Evolutionary conservation across 805 yeast species (phyloP).

Genomic region (Trichomonascus vanleenenianus): DNA sequence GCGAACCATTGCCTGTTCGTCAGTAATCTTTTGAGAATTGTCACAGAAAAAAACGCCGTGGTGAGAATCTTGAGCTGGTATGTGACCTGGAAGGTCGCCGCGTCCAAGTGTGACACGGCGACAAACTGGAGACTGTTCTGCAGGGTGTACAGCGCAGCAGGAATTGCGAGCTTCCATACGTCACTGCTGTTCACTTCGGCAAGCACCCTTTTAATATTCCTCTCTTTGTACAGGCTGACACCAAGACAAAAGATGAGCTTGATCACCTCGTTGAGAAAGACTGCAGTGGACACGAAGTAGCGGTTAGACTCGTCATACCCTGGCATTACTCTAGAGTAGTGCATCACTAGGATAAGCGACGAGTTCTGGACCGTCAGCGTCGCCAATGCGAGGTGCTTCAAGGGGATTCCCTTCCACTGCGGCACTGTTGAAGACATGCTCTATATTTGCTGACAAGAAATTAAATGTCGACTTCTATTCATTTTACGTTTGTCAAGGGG

Average conservation of each 20-base stretch:
- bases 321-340: slow-evolving; percentile 33
- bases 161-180: slow-evolving; percentile 33
- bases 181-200: slow-evolving; percentile 28
- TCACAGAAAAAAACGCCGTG: slow-evolving; percentile 34
- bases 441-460: background rate
- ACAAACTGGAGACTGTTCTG: slow-evolving; percentile 33
- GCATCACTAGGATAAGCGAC: slow-evolving; percentile 23
- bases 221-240: slow-evolving; percentile 7
- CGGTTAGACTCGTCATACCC: slow-evolving; percentile 22
- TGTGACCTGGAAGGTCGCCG: slow-evolving; percentile 35
- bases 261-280: slow-evolving; percentile 31
- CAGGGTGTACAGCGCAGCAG: slow-evolving; percentile 33
- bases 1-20: slow-evolving; percentile 29
- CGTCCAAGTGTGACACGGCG: slow-evolving; percentile 34
- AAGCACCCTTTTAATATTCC: slow-evolving; percentile 2
- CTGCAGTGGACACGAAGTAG: slow-evolving; percentile 33
- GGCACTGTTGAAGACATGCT: background rate
- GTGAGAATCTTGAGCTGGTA: slow-evolving; percentile 35
- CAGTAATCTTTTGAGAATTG: slow-evolving; percentile 27
- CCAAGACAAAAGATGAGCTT: slow-evolving; percentile 26
- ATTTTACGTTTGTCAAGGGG: too few species aligned
- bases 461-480: background rate
- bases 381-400: slow-evolving; percentile 3
- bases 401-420: background rate
- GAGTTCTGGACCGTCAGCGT: slow-evolving; percentile 7